A percentile compares a stretch with the other conserved stretches of the same genome.
Conservation (phyloP, 2,329 filamentous ascomycete species). For the Aspergillus sp. region DNA sequence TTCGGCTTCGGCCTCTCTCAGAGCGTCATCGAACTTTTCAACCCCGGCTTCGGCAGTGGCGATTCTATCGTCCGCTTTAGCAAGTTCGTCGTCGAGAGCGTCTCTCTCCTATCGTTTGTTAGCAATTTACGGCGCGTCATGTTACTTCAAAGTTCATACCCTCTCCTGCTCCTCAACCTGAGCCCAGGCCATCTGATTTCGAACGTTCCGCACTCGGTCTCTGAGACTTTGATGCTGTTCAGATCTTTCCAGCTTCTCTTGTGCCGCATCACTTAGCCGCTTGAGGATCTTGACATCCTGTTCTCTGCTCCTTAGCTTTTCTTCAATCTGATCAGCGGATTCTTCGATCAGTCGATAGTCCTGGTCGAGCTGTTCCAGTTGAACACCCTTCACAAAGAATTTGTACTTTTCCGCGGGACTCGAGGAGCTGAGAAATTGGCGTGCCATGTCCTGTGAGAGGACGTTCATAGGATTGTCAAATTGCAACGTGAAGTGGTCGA, state of each 20-base stretch:
- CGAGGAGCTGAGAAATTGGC: slow-evolving; percentile 86
- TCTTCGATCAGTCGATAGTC: slow-evolving; percentile 86
- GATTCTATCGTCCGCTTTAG: slow-evolving; percentile 48
- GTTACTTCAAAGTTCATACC: slow-evolving; percentile 23
- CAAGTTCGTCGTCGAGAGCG: slow-evolving; percentile 35
- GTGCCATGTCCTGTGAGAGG: slow-evolving; percentile 89
- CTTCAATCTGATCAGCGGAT: slow-evolving; percentile 69
- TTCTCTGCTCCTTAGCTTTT: slow-evolving; percentile 59
- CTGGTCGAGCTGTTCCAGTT: slow-evolving; percentile 85
- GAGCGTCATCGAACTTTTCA: slow-evolving; percentile 44
- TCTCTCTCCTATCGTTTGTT: slow-evolving; percentile 30
- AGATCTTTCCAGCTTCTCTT: slow-evolving; percentile 63
- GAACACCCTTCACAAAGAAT: slow-evolving; percentile 92
- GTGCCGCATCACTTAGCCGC: slow-evolving; percentile 59
- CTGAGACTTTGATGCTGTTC: slow-evolving; percentile 66
- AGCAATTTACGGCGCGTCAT: slow-evolving; percentile 6
- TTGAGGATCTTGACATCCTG: slow-evolving; percentile 65
- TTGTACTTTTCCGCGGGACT: slow-evolving; percentile 86
- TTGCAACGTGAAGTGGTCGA: slow-evolving; percentile 88
- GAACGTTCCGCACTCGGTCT: slow-evolving; percentile 57
- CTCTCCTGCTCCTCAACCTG: slow-evolving; percentile 77
- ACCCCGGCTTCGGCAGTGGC: slow-evolving; percentile 45
- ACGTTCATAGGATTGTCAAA: slow-evolving; percentile 97
- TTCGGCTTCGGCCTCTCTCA: slow-evolving; percentile 42
- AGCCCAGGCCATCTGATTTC: slow-evolving; percentile 76